phyloP scores from a whole-genome alignment of 345 rosid genomes.

The Ricinus communis region DNA sequence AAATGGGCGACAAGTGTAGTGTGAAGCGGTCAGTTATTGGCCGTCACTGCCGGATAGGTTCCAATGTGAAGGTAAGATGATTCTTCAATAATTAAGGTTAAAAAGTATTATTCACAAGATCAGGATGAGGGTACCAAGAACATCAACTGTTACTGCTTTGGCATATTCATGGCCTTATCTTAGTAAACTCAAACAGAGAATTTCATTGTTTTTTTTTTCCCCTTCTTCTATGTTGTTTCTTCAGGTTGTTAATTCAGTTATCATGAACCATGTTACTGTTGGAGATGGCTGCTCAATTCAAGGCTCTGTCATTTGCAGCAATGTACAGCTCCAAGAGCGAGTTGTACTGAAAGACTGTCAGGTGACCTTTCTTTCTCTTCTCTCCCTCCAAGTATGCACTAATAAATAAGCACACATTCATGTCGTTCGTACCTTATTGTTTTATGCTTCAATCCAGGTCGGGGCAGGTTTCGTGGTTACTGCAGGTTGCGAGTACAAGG shows the following conservation, averaged over 20 bases:
- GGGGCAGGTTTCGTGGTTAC: slow-evolving; percentile 80
- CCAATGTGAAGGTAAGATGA: slow-evolving; percentile 81
- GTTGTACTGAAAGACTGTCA: slow-evolving; percentile 81
- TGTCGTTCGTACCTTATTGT: not conserved
- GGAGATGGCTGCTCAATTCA: slow-evolving; percentile 95
- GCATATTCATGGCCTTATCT: not conserved
- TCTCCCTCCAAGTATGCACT: not conserved
- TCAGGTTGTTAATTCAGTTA: slow-evolving; percentile 87
- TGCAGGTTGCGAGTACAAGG: slow-evolving; percentile 70
- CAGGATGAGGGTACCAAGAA: not conserved
- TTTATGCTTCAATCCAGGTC: slow-evolving; percentile 43
- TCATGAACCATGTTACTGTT: slow-evolving; percentile 83
- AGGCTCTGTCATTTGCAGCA: slow-evolving; percentile 90
- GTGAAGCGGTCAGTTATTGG: slow-evolving; percentile 96
- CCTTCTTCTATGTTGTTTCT: slow-evolving; percentile 12
- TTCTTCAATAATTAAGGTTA: slow-evolving; percentile 7
- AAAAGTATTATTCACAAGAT: not conserved
- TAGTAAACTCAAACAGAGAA: not conserved
- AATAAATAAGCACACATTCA: not conserved
- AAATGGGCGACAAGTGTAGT: slow-evolving; percentile 93
- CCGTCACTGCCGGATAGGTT: slow-evolving; percentile 93
- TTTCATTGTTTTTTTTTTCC: not conserved
- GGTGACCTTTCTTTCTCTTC: slow-evolving; percentile 37
- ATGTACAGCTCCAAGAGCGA: slow-evolving; percentile 90
- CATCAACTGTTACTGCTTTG: not conserved